Percentiles rank a stretch among this genome's conserved stretches.
Conservation (phyloP, 108 stramenopile genomes). For the Pseudonitzschia delicatissima region DNA sequence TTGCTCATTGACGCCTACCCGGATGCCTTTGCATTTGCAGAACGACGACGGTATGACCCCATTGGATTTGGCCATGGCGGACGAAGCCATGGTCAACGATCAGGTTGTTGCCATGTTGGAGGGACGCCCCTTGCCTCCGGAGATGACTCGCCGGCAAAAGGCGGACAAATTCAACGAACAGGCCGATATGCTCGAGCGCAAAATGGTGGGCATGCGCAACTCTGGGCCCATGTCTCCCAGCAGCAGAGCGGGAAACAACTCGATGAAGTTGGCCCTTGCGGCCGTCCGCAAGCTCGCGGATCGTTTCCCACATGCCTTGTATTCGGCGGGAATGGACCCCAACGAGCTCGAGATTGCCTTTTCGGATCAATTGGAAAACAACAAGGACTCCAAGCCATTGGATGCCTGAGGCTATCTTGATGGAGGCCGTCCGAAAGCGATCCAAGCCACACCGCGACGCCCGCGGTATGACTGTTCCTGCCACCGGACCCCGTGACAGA, state of each 20-base stretch:
- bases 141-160: conserved; percentile 72
- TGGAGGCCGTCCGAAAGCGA: conserved; percentile 72
- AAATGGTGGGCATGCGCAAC: conserved; percentile 49
- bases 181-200: conserved; percentile 71
- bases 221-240: conserved; percentile 27
- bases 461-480: conserved; percentile 19
- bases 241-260: conserved; percentile 45
- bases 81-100: conserved; percentile 60
- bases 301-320: conserved; percentile 87
- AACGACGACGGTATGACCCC: conserved; percentile 93
- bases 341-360: conserved; percentile 86
- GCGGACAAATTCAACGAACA: conserved; percentile 80
- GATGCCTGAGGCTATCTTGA: conserved; percentile 61
- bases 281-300: conserved; percentile 80
- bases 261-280: conserved; percentile 71
- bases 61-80: conserved; percentile 76
- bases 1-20: conserved; percentile 80
- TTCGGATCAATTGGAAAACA: conserved; percentile 48
- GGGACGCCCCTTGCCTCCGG: conserved; percentile 84
- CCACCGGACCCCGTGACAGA: conserved; percentile 65
- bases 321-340: conserved; percentile 84
- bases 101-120: conserved; percentile 80
- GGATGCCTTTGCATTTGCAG: conserved; percentile 81
- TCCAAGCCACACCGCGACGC: conserved; percentile 25
- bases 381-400: conserved; percentile 11